These are phyloP conservation scores for Monosporascus sp. DNA, from an alignment of 2,329 filamentous ascomycete species.

Conservation along the genomic window DNA sequence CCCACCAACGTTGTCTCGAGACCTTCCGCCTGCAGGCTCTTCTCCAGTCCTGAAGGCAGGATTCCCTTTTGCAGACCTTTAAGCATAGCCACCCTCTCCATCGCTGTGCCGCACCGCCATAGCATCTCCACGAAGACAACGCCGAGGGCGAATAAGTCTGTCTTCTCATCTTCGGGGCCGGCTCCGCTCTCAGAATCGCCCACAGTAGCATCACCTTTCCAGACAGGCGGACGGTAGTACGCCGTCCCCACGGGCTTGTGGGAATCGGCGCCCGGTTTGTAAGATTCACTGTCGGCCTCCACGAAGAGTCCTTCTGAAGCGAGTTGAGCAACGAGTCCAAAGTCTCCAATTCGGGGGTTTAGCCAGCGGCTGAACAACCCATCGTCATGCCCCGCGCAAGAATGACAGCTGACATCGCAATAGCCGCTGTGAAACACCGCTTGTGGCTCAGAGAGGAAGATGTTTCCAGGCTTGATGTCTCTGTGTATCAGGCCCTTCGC, in stretches of 20 bases:
- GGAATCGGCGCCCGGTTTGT: not conserved
- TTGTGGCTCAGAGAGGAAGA: constrained; percentile 51
- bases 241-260: constrained; percentile 53
- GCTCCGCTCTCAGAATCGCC: not conserved
- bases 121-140: constrained; percentile 58
- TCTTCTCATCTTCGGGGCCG: constrained; percentile 38
- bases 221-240: constrained; percentile 50
- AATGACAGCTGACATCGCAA: constrained; percentile 19
- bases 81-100: constrained; percentile 36
- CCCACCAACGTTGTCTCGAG: constrained; percentile 10
- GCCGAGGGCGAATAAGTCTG: constrained; percentile 57
- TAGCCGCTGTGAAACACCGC: constrained; percentile 16
- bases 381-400: constrained; percentile 7
- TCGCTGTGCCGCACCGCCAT: constrained; percentile 45
- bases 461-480: constrained; percentile 63
- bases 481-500: constrained; percentile 55
- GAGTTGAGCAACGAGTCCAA: constrained; percentile 56
- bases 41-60: constrained; percentile 11
- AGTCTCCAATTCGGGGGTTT: constrained; percentile 60
- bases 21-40: constrained; percentile 12
- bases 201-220: constrained; percentile 3
- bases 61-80: constrained; percentile 17
- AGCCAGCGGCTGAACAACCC: constrained; percentile 30
- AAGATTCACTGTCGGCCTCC: not conserved
- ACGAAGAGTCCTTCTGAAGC: constrained; percentile 24